A percentile compares a stretch with the other conserved stretches of the same genome.
These are phyloP conservation scores for Pseudocercospora pini-densiflorae DNA, from an alignment of 2,329 filamentous ascomycete species.

Conservation along the genomic window DNA sequence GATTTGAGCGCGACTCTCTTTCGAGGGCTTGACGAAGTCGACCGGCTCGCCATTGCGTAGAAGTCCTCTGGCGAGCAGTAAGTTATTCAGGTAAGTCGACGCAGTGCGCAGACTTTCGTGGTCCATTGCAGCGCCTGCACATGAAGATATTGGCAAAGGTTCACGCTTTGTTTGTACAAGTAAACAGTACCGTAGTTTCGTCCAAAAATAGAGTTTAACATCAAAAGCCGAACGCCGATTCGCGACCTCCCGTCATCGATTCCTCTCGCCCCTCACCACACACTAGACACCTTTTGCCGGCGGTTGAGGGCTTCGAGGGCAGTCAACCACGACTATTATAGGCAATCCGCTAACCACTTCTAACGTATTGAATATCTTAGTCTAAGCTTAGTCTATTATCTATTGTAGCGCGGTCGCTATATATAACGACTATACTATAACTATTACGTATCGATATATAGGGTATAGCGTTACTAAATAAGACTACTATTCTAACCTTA, in stretches of 20 bases:
- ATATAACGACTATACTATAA: too few relatives aligned
- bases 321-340: too few relatives aligned
- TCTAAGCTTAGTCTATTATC: too few relatives aligned
- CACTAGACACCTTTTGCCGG: not conserved
- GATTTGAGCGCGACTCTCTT: slow-evolving; percentile 78
- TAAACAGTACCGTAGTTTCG: not conserved
- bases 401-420: too few relatives aligned
- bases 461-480: too few relatives aligned
- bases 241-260: not conserved
- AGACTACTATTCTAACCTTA: too few relatives aligned
- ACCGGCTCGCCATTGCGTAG: slow-evolving; percentile 70
- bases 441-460: too few relatives aligned
- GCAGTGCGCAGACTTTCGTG: slow-evolving; percentile 62
- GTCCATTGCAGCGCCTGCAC: slow-evolving; percentile 43
- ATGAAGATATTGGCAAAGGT: not conserved
- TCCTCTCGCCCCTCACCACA: slow-evolving; percentile 1
- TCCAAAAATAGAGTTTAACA: slow-evolving; percentile 1
- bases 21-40: slow-evolving; percentile 74
- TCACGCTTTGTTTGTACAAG: not conserved
- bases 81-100: slow-evolving; percentile 68
- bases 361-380: too few relatives aligned
- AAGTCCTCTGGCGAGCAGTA: slow-evolving; percentile 66
- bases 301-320: too few relatives aligned
- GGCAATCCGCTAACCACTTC: too few relatives aligned
- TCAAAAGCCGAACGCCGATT: not conserved